Conservation (phyloP, 2,329 filamentous ascomycete genomes). For the Exserohilum rostratum region DNA sequence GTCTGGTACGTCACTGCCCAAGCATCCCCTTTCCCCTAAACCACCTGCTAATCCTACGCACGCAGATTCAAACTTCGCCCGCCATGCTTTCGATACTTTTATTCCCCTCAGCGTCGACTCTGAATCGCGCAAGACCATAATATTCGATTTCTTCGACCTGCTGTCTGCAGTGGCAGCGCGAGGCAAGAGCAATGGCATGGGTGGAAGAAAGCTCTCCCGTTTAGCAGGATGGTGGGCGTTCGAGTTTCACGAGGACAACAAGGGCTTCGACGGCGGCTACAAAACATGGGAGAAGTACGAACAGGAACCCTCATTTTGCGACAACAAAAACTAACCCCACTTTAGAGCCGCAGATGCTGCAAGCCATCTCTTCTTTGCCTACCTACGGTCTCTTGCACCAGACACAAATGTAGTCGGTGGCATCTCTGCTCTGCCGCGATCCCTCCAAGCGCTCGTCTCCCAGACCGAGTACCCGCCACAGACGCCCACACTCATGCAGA, state of each 20-base stretch:
- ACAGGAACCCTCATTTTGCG: neutral
- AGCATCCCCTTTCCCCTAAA: constrained; percentile 2
- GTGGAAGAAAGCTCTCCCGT: constrained; percentile 89
- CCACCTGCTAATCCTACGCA: constrained; percentile 23
- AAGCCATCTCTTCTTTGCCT: constrained; percentile 97
- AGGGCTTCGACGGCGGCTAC: constrained; percentile 94
- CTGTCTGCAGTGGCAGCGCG: constrained; percentile 89
- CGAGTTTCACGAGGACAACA: constrained; percentile 83
- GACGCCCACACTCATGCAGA: constrained; percentile 75
- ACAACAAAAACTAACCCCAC: constrained; percentile 34
- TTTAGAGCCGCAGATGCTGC: constrained; percentile 88
- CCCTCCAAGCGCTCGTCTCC: constrained; percentile 85
- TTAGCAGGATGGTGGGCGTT: constrained; percentile 99
- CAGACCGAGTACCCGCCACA: constrained; percentile 95
- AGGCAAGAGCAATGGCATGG: constrained; percentile 89
- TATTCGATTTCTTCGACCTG: constrained; percentile 96
- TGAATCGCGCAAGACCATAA: constrained; percentile 81
- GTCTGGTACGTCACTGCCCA: constrained; percentile 65
- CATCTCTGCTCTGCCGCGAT: constrained; percentile 86
- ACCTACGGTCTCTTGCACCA: constrained; percentile 87
- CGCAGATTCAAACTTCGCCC: constrained; percentile 85
- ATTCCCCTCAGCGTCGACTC: constrained; percentile 93
- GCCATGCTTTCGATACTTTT: constrained; percentile 94
- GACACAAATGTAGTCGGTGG: constrained; percentile 73
- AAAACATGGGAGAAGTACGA: constrained; percentile 80